phyloP scores from a whole-genome alignment of 2,329 filamentous ascomycete genomes.

The Cytospora leucostoma region DNA sequence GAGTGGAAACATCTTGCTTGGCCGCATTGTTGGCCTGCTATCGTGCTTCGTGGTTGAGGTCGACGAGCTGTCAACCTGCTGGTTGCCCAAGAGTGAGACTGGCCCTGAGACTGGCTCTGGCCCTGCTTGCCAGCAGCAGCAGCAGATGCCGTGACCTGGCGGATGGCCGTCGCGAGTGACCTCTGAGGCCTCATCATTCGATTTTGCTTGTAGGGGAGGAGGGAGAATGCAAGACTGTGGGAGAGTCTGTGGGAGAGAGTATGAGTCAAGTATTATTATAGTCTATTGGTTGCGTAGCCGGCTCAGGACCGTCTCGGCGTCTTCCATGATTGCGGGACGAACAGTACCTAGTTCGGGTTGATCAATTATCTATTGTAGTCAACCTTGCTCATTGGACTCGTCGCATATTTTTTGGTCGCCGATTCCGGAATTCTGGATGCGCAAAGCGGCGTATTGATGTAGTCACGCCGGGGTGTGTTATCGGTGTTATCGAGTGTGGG shows the following conservation, averaged over 20 bases:
- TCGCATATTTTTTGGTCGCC: slow-evolving; percentile 9
- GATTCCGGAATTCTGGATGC: slow-evolving; percentile 4
- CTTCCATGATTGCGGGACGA: not conserved
- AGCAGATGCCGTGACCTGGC: slow-evolving; percentile 21
- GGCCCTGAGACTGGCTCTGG: not conserved
- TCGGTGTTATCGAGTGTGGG: not conserved
- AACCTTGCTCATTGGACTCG: not conserved
- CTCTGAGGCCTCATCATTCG: slow-evolving; percentile 31
- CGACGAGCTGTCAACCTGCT: not conserved
- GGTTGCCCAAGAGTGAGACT: not conserved
- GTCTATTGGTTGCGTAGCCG: not conserved
- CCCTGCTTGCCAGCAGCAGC: not conserved
- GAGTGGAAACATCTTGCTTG: slow-evolving; percentile 31
- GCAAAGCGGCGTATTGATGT: not conserved
- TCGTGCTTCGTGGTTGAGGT: not conserved
- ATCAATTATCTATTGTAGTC: not conserved
- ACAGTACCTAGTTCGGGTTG: not conserved
- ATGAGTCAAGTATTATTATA: not conserved
- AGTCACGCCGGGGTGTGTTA: slow-evolving; percentile 1
- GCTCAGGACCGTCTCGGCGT: not conserved
- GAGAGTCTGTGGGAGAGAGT: not conserved
- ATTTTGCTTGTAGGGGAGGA: not conserved
- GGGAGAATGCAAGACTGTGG: too few relatives aligned
- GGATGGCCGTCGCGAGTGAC: slow-evolving; percentile 27
- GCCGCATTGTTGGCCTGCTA: not conserved